Evolutionary conservation across 768 basidiomycete species (phyloP), one percentile per base, ranked within the genome.

Genomic region (Boletus bicolor): DNA sequence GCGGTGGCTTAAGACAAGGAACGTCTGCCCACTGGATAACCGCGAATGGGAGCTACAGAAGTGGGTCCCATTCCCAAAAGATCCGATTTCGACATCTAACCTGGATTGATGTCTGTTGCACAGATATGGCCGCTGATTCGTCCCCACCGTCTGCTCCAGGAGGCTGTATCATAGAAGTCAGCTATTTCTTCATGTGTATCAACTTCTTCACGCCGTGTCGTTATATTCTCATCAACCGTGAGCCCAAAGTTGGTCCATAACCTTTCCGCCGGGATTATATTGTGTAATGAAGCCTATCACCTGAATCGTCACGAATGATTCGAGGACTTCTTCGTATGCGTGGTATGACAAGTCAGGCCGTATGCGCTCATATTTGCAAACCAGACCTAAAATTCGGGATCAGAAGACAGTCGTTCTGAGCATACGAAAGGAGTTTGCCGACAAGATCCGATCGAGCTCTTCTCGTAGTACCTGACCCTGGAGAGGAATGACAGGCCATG

Each of bases 41-140:
- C 83, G 94, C 66, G 93, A 97, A 71, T 97, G 93, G 93, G 93
- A 97, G 68, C 73, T 97, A 69, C 93, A 97, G 75, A 95, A 94
- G 92, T 94, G 73, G 61, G 89, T 79, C n/a, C 6, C 19, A 17
- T 51, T 19, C 19, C 19, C 24, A 12, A 9, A 34, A 15, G 1
- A 42, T 21, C 34, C 8, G 0, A 15, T 47, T 34, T 30, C 26
- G 7, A 49, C 51, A 26, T 44, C 53, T 19, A 53, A 52, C 15
- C 14, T 39, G 32, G n/a, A 44, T 51, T 34, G 37, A 59, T 15
- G 4, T 35, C 34, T 47, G 3, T 21, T 49, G 37, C 24, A 24
- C 56, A 78, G 77, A 65, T 78, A 78, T 39, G 77, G 77, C 49
- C 77, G 77, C 44, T 78, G 67, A 72, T 46, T 36, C 42, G 10